Percentiles rank a stretch among this genome's conserved stretches.
These are phyloP conservation scores for Nakaseomyces sp. DNA, from an alignment of 1,139 yeast species.

Conservation along the genomic window DNA sequence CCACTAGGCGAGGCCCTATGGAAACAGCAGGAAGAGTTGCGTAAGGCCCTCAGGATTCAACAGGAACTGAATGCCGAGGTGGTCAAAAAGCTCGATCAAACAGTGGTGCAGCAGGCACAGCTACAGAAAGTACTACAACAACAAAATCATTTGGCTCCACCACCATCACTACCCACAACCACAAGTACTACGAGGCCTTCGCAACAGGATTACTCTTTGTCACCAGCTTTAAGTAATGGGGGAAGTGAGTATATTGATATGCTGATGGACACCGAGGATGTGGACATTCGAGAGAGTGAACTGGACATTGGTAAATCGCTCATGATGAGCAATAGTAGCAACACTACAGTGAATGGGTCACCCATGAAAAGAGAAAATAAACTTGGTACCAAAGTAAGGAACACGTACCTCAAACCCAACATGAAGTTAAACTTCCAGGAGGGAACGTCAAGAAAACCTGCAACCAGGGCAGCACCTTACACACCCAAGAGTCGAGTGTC, in stretches of 20 bases:
- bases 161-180: background rate
- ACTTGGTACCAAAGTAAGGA: background rate
- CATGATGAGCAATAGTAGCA: background rate
- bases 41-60: constrained; percentile 14
- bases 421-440: constrained; percentile 3
- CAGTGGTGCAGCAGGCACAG: constrained; percentile 13
- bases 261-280: too few species aligned
- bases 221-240: background rate
- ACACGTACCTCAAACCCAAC: background rate
- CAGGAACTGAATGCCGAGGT: constrained; percentile 12
- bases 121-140: constrained; percentile 10
- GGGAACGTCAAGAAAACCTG: background rate
- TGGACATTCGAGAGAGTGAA: too few species aligned
- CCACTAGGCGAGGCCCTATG: constrained; percentile 9
- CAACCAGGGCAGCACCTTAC: background rate
- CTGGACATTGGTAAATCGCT: background rate
- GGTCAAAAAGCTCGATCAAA: constrained; percentile 13
- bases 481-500: constrained; percentile 7
- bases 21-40: constrained; percentile 15
- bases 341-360: constrained; percentile 1
- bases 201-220: constrained; percentile 2
- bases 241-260: background rate
- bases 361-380: background rate
- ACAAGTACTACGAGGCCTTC: too few species aligned
- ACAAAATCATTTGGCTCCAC: constrained; percentile 3